A percentile compares a stretch with the other conserved stretches of the same genome.
These are phyloP conservation scores for Arxiozyma telluris DNA, from an alignment of 1,139 yeast species.

Conservation along the genomic window DNA sequence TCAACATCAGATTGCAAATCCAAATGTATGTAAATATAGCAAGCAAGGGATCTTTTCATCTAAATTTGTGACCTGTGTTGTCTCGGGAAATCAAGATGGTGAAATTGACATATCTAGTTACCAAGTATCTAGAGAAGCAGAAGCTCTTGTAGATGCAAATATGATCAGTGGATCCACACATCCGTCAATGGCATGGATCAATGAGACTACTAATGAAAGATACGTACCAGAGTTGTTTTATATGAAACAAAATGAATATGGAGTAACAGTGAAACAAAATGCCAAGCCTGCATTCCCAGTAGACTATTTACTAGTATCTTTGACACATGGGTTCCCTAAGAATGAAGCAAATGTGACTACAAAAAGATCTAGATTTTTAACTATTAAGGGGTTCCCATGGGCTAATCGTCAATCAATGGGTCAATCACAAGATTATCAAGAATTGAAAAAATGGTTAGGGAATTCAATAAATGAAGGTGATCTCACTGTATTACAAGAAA, in stretches of 20 bases:
- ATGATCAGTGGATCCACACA: conserved; percentile 81
- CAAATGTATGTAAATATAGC: conserved; percentile 61
- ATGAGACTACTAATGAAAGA: conserved; percentile 57
- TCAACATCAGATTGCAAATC: conserved; percentile 55
- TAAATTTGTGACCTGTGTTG: conserved; percentile 85
- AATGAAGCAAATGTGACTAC: conserved; percentile 14
- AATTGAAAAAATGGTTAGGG: conserved; percentile 41
- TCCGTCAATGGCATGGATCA: conserved; percentile 79
- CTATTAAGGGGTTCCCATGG: conserved; percentile 47
- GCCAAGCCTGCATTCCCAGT: conserved; percentile 97
- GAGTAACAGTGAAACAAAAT: conserved; percentile 72
- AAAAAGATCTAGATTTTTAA: conserved; percentile 30
- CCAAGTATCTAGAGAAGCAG: conserved; percentile 83
- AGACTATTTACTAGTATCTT: conserved; percentile 77
- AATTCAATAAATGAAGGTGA: conserved; percentile 30
- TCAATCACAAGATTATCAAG: conserved; percentile 56
- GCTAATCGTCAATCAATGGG: conserved; percentile 75
- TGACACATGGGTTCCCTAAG: conserved; percentile 88
- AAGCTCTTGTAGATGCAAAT: conserved; percentile 79
- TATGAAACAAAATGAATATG: conserved; percentile 79
- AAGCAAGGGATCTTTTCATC: conserved; percentile 68
- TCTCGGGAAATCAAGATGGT: conserved; percentile 76
- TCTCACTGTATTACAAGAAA: conserved; percentile 33
- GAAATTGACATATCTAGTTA: conserved; percentile 88
- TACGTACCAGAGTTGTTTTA: conserved; percentile 94